Conservation (phyloP, 2,329 filamentous ascomycete species). For the Botrytis fabae region DNA sequence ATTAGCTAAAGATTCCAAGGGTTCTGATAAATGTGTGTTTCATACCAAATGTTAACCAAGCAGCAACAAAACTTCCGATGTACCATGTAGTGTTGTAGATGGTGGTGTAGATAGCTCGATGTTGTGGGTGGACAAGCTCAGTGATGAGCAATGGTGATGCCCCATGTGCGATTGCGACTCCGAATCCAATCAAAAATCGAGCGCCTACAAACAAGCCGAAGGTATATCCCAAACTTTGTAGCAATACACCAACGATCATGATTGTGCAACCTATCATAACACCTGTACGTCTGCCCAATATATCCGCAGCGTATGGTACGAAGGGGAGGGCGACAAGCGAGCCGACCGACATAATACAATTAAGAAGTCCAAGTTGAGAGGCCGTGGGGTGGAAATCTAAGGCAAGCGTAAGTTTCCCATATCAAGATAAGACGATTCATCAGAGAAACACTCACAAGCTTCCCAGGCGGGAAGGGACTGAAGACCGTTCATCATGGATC, state of each 20-base stretch:
- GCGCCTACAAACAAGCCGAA: conserved; percentile 48
- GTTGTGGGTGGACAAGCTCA: conserved; percentile 51
- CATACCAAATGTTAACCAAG: conserved; percentile 47
- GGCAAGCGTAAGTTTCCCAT: conserved; percentile 44
- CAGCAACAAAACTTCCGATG: conserved; percentile 47
- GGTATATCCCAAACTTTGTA: conserved; percentile 45
- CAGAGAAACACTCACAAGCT: conserved; percentile 48
- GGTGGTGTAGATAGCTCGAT: conserved; percentile 50
- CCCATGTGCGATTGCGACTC: conserved; percentile 38
- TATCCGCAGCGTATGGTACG: conserved; percentile 51
- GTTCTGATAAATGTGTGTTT: background rate
- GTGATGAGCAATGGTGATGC: conserved; percentile 43
- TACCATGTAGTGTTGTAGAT: conserved; percentile 51
- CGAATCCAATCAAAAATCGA: conserved; percentile 44
- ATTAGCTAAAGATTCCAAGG: conserved; percentile 6
- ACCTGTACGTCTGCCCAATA: conserved; percentile 48
- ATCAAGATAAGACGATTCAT: conserved; percentile 39
- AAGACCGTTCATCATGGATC: conserved; percentile 50
- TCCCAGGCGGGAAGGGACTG: conserved; percentile 49
- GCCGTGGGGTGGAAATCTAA: conserved; percentile 41
- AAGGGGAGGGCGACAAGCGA: conserved; percentile 49
- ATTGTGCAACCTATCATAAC: conserved; percentile 49
- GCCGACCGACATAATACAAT: conserved; percentile 52
- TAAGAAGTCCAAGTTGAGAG: conserved; percentile 46
- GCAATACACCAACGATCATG: conserved; percentile 48